Evolutionary conservation across 306 rosid species (phyloP).

Genomic region (Oemleria cerasiformis): DNA sequence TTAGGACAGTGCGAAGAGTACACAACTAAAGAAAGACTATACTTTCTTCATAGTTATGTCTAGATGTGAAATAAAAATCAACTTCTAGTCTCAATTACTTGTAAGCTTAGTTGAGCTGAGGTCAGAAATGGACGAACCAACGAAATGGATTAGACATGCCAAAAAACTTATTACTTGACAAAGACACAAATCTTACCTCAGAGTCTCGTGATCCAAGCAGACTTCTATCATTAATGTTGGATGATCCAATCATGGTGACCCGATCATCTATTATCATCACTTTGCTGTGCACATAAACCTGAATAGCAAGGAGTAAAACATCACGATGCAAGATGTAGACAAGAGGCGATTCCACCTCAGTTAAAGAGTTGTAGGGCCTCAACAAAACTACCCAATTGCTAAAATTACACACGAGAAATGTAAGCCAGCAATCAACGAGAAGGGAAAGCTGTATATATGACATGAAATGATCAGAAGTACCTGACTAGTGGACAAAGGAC

Average conservation of each 20-base stretch:
- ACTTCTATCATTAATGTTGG: constrained; percentile 51
- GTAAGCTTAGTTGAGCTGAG: not conserved
- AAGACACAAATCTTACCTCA: constrained; percentile 27
- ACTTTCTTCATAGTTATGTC: not conserved
- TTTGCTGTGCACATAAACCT: constrained; percentile 56
- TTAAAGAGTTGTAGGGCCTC: too few relatives aligned
- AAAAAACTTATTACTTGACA: not conserved
- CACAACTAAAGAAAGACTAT: not conserved
- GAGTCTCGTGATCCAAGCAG: constrained; percentile 57
- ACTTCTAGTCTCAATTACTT: not conserved
- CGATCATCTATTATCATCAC: constrained; percentile 47
- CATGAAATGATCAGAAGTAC: constrained; percentile 14
- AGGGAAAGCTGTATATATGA: not conserved
- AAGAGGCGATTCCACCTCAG: too few relatives aligned
- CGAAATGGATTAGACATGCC: not conserved
- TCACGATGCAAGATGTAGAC: too few relatives aligned
- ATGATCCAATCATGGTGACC: constrained; percentile 45
- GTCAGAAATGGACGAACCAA: not conserved
- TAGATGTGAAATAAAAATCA: not conserved
- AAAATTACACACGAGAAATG: not conserved
- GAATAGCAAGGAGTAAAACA: not conserved
- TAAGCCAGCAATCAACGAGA: not conserved
- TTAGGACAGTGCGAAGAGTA: not conserved
- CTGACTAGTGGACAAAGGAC: constrained; percentile 51
- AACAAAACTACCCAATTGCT: too few relatives aligned